A percentile compares a stretch with the other conserved stretches of the same genome.
Conservation (phyloP, 306 rosid species). For the Cicer cuneatum region DNA sequence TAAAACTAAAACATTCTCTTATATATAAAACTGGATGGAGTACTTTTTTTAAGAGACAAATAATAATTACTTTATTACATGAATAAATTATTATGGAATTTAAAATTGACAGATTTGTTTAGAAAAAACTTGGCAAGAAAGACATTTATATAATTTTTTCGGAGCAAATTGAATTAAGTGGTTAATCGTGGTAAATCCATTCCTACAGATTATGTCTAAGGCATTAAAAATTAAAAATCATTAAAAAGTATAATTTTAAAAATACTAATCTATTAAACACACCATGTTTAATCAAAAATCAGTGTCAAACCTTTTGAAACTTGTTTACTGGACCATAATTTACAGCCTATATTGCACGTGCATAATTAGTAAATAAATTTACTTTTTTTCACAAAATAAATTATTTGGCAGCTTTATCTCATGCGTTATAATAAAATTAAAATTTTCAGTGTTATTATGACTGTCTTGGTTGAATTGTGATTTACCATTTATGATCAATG, state of each 20-base stretch:
- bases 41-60: too few species aligned
- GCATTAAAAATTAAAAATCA: not conserved
- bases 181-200: not conserved
- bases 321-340: not conserved
- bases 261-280: too few species aligned
- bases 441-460: not conserved
- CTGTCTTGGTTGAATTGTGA: not conserved
- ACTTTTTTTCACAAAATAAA: not conserved
- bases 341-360: slow-evolving; percentile 37
- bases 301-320: not conserved
- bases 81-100: too few species aligned
- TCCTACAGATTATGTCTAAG: not conserved
- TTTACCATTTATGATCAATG: not conserved
- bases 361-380: not conserved
- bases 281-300: too few species aligned
- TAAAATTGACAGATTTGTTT: too few species aligned
- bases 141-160: not conserved
- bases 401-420: not conserved
- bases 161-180: not conserved
- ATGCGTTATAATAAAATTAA: not conserved
- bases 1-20: fast-evolving
- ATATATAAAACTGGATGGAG: too few species aligned
- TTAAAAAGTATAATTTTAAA: too few species aligned
- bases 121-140: not conserved
- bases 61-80: too few species aligned